These are phyloP conservation scores for Chrysanthemum lavandulifolium DNA, from an alignment of 129 eudicot species.

Conservation along the genomic window DNA sequence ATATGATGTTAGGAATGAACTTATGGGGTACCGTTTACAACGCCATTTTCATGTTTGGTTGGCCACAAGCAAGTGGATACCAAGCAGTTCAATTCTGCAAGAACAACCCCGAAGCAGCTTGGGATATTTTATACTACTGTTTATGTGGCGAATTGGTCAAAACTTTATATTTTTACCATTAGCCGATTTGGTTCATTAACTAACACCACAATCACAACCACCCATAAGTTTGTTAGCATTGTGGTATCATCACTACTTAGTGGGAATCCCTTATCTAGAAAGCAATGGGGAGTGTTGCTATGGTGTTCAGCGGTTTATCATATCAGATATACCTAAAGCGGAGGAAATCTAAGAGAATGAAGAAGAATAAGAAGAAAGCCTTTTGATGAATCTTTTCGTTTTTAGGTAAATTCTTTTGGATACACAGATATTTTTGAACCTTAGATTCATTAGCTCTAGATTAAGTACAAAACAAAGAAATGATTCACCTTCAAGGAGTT, in stretches of 20 bases:
- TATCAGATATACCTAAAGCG: conserved; percentile 92
- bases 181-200: conserved; percentile 93
- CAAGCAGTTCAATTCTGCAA: conserved; percentile 85
- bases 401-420: neutral
- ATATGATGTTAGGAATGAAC: no score
- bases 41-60: conserved; percentile 58
- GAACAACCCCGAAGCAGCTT: conserved; percentile 87
- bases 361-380: conserved; percentile 54
- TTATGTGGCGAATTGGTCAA: conserved; percentile 95
- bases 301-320: conserved; percentile 89
- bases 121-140: conserved; percentile 86
- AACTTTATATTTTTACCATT: conserved; percentile 89
- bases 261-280: conserved; percentile 81
- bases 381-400: conserved; percentile 12
- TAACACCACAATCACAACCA: conserved; percentile 96
- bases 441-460: conserved; percentile 8
- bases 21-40: no score
- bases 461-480: neutral
- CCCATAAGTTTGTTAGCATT: conserved; percentile 95
- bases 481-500: neutral
- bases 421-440: neutral
- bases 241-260: conserved; percentile 90
- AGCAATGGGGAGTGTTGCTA: conserved; percentile 90
- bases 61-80: conserved; percentile 90
- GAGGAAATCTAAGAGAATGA: conserved; percentile 51